Conservation (phyloP, 768 basidiomycete species). For the Rubroboletus satanas region DNA sequence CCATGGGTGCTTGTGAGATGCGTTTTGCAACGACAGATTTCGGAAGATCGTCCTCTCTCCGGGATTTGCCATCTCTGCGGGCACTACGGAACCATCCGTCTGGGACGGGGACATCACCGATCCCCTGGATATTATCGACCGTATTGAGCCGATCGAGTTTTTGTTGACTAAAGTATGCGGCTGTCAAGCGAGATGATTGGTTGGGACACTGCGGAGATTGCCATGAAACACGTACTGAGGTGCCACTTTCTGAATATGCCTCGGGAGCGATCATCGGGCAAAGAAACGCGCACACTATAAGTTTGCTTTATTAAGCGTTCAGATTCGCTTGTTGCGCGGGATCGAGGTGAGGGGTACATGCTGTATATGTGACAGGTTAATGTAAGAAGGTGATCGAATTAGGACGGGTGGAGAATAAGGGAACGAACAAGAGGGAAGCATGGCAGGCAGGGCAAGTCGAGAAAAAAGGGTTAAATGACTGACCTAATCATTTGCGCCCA, state of each 20-base stretch:
- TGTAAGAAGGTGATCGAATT: conserved; percentile 23
- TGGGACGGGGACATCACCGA: conserved; percentile 65
- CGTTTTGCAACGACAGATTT: conserved; percentile 45
- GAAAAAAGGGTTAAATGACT: conserved; percentile 21
- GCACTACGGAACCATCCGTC: conserved; percentile 79
- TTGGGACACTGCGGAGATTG: conserved; percentile 26
- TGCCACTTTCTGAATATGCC: conserved; percentile 49
- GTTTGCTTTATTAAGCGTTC: conserved; percentile 54
- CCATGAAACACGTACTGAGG: conserved; percentile 41
- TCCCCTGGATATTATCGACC: conserved; percentile 63
- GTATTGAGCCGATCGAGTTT: conserved; percentile 67
- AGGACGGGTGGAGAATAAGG: conserved; percentile 27
- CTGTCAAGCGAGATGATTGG: conserved; percentile 35
- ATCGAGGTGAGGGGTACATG: conserved; percentile 40
- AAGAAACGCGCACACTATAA: conserved; percentile 47
- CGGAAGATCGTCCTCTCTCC: conserved; percentile 39
- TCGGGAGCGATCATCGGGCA: conserved; percentile 41
- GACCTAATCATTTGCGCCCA: conserved; percentile 76
- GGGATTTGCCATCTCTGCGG: conserved; percentile 56
- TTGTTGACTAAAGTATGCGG: conserved; percentile 82
- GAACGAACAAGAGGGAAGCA: conserved; percentile 19
- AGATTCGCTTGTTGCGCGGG: conserved; percentile 35
- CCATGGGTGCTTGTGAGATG: conserved; percentile 33
- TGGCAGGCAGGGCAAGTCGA: conserved; percentile 1
- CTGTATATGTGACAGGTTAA: conserved; percentile 19